phyloP scores from a whole-genome alignment of 805 yeast genomes.

The Starmera pachycereana region DNA sequence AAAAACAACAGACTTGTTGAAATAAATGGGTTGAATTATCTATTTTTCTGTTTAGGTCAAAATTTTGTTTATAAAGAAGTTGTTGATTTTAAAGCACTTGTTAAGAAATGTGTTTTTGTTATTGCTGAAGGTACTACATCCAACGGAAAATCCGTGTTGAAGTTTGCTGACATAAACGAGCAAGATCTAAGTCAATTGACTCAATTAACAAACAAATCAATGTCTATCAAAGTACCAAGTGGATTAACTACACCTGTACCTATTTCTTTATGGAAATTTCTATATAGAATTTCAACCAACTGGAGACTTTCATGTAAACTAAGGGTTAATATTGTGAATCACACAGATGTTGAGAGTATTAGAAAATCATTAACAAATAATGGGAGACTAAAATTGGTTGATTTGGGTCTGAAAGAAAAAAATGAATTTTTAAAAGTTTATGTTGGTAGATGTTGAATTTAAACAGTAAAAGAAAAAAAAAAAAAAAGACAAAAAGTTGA shows the following conservation, averaged over 20 bases:
- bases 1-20: slow-evolving; percentile 23
- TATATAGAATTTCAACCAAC: slow-evolving; percentile 13
- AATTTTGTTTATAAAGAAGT: slow-evolving; percentile 6
- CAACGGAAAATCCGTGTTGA: slow-evolving; percentile 68
- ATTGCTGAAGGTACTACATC: slow-evolving; percentile 81
- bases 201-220: slow-evolving; percentile 11
- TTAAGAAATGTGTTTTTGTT: slow-evolving; percentile 38
- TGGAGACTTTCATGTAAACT: slow-evolving; percentile 16
- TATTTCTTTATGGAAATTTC: slow-evolving; percentile 6
- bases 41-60: slow-evolving; percentile 10
- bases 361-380: slow-evolving; percentile 26
- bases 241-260: slow-evolving; percentile 23
- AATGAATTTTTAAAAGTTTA: slow-evolving; percentile 29
- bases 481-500: too few species aligned
- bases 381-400: slow-evolving; percentile 39
- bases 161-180: slow-evolving; percentile 30
- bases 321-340: slow-evolving; percentile 13
- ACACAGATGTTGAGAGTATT: slow-evolving; percentile 16
- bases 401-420: slow-evolving; percentile 34
- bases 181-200: slow-evolving; percentile 10
- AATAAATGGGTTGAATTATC: slow-evolving; percentile 20
- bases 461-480: too few species aligned
- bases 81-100: slow-evolving; percentile 12
- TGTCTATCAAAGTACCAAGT: slow-evolving; percentile 21
- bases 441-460: slow-evolving; percentile 11